Conservation (phyloP, 176 grass and related monocot genomes). For the Thinopyrum elongatum region DNA sequence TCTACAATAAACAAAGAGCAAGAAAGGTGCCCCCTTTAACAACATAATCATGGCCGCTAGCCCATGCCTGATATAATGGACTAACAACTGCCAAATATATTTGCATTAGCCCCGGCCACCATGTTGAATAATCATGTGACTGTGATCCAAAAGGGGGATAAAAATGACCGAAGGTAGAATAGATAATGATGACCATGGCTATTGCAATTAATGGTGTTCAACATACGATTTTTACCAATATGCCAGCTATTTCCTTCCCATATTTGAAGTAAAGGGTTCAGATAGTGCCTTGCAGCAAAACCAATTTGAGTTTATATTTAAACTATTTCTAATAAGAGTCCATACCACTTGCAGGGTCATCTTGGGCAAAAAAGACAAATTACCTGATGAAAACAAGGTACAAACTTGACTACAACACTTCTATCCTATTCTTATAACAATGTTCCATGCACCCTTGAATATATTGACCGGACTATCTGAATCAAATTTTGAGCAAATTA, state of each 20-base stretch:
- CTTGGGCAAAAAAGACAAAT: no score
- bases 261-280: not conserved
- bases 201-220: not conserved
- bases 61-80: not conserved
- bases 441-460: not conserved
- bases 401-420: not conserved
- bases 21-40: not conserved
- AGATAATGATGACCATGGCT: not conserved
- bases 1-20: not conserved
- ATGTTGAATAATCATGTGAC: not conserved
- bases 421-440: not conserved
- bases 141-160: not conserved
- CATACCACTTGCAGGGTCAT: no score
- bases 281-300: not conserved
- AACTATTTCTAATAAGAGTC: not conserved
- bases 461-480: not conserved
- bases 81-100: not conserved
- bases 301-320: not conserved
- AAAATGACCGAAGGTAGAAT: not conserved
- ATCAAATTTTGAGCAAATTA: not conserved
- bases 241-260: not conserved
- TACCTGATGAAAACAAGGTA: not conserved
- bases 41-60: not conserved
- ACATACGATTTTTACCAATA: not conserved
- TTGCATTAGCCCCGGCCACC: not conserved